Percentiles rank a stretch among this genome's conserved stretches.
Evolutionary conservation across 768 basidiomycete species (phyloP).

Genomic region (Termitomyces sp.): DNA sequence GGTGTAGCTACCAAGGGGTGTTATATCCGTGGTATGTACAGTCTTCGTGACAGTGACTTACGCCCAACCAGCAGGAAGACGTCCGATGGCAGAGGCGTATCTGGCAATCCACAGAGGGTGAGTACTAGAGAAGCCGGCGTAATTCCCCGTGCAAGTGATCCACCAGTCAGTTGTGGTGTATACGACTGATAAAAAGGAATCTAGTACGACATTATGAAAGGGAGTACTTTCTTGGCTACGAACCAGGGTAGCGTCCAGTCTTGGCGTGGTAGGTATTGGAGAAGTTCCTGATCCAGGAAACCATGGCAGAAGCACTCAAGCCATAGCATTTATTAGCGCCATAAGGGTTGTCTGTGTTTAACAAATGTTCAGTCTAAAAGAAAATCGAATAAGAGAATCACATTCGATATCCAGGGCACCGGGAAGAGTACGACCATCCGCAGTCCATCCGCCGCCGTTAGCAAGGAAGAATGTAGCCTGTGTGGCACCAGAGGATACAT

Average conservation of each 20-base stretch:
- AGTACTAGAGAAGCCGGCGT: conserved; percentile 38
- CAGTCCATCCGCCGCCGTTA: conserved; percentile 36
- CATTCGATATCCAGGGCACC: conserved; percentile 63
- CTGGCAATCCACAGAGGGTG: conserved; percentile 62
- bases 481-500: conserved; percentile 44
- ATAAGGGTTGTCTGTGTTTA: conserved; percentile 40
- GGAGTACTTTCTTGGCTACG: conserved; percentile 1
- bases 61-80: conserved; percentile 57
- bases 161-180: conserved; percentile 69
- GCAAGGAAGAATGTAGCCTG: conserved; percentile 59
- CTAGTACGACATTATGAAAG: not conserved
- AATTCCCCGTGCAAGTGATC: conserved; percentile 60
- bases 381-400: conserved; percentile 19
- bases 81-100: conserved; percentile 42
- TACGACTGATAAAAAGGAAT: conserved; percentile 32
- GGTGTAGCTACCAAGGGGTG: conserved; percentile 25
- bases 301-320: conserved; percentile 47
- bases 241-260: conserved; percentile 43
- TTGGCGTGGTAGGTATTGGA: conserved; percentile 49
- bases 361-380: not conserved
- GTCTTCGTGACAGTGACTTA: conserved; percentile 18
- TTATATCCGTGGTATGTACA: not conserved
- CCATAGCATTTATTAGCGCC: conserved; percentile 49
- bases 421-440: conserved; percentile 43
- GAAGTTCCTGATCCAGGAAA: conserved; percentile 59